Evolutionary conservation across 176 grass and related monocot genomes (phyloP).

Genomic region (Pharus latifolius): DNA sequence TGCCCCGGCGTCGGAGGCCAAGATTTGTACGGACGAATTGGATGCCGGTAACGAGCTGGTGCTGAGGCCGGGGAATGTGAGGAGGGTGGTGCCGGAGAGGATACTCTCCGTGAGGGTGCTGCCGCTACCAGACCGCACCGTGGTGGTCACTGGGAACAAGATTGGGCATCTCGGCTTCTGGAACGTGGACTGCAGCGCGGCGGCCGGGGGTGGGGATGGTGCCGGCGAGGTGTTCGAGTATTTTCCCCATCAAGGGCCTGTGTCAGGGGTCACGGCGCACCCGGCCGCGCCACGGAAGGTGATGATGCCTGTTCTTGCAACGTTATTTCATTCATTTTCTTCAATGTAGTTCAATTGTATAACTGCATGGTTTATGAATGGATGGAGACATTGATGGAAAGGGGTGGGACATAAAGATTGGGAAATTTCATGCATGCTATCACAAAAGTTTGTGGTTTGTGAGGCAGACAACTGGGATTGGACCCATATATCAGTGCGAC

Average conservation of each 20-base stretch:
- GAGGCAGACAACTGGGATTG: too few species aligned
- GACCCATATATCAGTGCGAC: too few species aligned
- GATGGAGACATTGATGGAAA: too few species aligned
- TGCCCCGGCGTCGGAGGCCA: not conserved
- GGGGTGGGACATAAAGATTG: too few species aligned
- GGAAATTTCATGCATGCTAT: not conserved
- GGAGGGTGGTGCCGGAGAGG: constrained; percentile 35
- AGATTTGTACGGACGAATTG: not conserved
- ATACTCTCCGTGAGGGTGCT: constrained; percentile 47
- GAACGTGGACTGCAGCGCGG: constrained; percentile 39
- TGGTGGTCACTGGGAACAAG: constrained; percentile 47
- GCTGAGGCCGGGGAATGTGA: constrained; percentile 34
- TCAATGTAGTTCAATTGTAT: too few species aligned
- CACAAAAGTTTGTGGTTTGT: too few species aligned
- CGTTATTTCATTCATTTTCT: too few species aligned
- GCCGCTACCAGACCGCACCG: constrained; percentile 39
- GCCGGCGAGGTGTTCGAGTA: constrained; percentile 48
- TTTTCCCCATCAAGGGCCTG: constrained; percentile 43
- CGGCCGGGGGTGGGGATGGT: constrained; percentile 2
- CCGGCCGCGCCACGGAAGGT: constrained; percentile 40
- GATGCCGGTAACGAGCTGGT: constrained; percentile 32
- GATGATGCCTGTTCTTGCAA: not conserved
- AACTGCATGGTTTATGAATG: too few species aligned
- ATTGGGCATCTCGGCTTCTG: constrained; percentile 71
- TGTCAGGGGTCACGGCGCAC: constrained; percentile 56